A percentile compares a stretch with the other conserved stretches of the same genome.
Evolutionary conservation across 1,284 basidiomycete genomes (phyloP).

Genomic region (Cryptococcus floricola): DNA sequence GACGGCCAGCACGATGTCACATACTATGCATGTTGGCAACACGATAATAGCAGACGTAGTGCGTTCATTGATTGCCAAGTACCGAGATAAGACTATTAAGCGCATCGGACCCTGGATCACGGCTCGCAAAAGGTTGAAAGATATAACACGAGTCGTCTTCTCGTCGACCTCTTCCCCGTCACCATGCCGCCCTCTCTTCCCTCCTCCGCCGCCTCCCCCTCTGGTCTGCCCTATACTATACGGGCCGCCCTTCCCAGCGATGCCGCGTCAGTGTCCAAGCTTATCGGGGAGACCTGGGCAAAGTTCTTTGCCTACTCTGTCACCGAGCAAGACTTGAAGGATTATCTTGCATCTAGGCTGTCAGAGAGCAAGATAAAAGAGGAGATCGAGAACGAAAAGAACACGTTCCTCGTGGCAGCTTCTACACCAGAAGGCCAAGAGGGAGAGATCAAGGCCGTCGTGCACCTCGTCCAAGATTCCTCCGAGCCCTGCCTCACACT

Average conservation of each 20-base stretch:
- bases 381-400: neutral
- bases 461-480: conserved; percentile 5
- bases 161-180: no score
- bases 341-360: neutral
- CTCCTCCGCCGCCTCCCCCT: neutral
- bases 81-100: no score
- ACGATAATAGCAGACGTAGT: no score
- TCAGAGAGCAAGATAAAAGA: neutral
- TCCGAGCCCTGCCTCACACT: conserved; percentile 7
- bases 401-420: neutral
- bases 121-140: no score
- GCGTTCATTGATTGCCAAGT: no score
- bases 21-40: no score
- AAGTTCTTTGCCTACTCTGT: conserved; percentile 12
- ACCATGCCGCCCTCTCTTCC: neutral
- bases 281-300: conserved; percentile 11
- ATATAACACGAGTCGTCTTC: no score
- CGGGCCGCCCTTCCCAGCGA: neutral
- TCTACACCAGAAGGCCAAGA: neutral
- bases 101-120: no score
- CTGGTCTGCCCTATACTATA: neutral
- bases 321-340: neutral
- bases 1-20: no score
- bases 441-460: conserved; percentile 3
- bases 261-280: conserved; percentile 6